phyloP scores from a whole-genome alignment of 768 basidiomycete genomes.

The Strobilomyces dryophilus region DNA sequence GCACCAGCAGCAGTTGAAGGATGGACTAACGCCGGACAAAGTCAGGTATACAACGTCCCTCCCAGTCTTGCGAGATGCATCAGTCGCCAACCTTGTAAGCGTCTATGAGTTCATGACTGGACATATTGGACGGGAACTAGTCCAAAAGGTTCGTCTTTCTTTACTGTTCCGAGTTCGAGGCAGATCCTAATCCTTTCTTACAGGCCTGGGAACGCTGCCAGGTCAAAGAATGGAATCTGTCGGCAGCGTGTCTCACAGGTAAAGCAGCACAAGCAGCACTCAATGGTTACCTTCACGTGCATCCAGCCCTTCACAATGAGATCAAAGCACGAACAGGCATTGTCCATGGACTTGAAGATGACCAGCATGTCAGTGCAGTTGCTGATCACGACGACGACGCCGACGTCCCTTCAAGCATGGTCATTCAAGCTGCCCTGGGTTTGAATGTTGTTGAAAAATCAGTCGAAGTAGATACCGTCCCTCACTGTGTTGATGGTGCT shows the following conservation, averaged over 20 bases:
- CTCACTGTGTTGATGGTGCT: neutral
- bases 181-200: neutral
- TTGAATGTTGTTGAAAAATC: neutral
- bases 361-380: neutral
- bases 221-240: constrained; percentile 17
- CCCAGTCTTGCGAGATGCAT: constrained; percentile 19
- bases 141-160: constrained; percentile 10
- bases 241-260: constrained; percentile 15
- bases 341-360: neutral
- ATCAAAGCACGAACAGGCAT: constrained; percentile 5
- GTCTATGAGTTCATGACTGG: constrained; percentile 15
- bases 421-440: constrained; percentile 1
- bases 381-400: neutral
- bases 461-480: neutral
- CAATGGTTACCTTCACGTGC: constrained; percentile 9
- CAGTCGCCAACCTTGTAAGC: constrained; percentile 13
- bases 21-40: constrained; percentile 14
- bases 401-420: constrained; percentile 3
- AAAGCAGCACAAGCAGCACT: constrained; percentile 11
- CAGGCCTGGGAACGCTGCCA: constrained; percentile 16
- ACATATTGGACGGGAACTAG: constrained; percentile 9
- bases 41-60: constrained; percentile 18
- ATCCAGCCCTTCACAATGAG: constrained; percentile 11
- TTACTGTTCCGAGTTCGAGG: no score
- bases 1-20: neutral